Percentiles rank a stretch among this genome's conserved stretches.
phyloP scores from a whole-genome alignment of 768 basidiomycete species.

The Cystofilobasidium macerans region DNA sequence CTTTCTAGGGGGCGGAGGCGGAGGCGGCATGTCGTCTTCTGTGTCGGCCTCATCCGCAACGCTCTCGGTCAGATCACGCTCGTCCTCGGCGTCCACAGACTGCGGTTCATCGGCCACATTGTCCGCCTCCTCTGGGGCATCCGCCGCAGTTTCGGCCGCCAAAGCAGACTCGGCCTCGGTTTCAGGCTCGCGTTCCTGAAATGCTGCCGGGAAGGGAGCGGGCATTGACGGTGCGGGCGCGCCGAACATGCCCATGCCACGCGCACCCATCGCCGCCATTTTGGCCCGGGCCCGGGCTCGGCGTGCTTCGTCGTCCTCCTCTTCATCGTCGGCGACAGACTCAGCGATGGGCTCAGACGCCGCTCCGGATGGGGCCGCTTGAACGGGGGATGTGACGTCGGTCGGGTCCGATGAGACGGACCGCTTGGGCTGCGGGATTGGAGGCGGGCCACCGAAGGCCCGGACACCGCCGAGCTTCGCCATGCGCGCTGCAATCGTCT shows the following conservation, averaged over 20 bases:
- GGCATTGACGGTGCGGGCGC: not conserved
- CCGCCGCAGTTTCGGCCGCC: no score
- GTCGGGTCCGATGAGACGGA: not conserved
- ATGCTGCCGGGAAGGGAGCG: slow-evolving; percentile 1
- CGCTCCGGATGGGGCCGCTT: not conserved
- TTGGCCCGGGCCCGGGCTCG: slow-evolving; percentile 20
- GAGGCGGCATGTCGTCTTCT: slow-evolving; percentile 5
- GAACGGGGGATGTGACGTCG: not conserved
- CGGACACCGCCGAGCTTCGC: slow-evolving; percentile 72
- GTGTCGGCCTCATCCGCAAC: not conserved
- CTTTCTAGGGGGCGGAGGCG: slow-evolving; percentile 27
- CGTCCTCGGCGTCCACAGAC: not conserved
- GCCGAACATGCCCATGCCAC: slow-evolving; percentile 16
- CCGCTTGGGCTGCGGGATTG: not conserved
- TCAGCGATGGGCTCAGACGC: not conserved
- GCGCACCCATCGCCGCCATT: slow-evolving; percentile 22
- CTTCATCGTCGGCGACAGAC: slow-evolving; percentile 15
- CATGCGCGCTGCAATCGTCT: slow-evolving; percentile 86
- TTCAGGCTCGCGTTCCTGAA: not conserved
- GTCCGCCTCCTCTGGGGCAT: not conserved
- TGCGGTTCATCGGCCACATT: not conserved
- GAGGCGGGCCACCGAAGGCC: slow-evolving; percentile 21
- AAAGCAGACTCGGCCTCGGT: no score
- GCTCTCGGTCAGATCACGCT: not conserved
- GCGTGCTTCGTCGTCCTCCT: slow-evolving; percentile 20